Conservation (phyloP, 164 flowering plant genomes). For the Taxillus chinensis region DNA sequence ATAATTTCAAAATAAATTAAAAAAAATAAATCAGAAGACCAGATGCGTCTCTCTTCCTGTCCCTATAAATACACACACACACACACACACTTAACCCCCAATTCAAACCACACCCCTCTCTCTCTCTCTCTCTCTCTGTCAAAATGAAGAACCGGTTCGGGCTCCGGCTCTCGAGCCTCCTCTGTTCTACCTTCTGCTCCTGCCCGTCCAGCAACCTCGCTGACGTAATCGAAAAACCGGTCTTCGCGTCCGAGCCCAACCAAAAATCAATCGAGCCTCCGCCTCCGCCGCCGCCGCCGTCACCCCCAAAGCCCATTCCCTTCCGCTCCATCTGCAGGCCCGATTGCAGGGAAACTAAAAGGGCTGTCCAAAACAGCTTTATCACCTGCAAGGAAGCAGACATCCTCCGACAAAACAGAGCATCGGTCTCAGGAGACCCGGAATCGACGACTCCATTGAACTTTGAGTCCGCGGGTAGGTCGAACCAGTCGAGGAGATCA, state of each 20-base stretch:
- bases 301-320: too few species aligned
- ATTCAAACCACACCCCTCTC: conserved; percentile 3
- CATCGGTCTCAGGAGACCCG: too few species aligned
- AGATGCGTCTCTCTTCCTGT: too few species aligned
- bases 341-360: neutral
- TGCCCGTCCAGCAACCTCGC: conserved; percentile 29
- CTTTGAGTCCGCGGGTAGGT: too few species aligned
- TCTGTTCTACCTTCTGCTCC: conserved; percentile 19
- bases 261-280: too few species aligned
- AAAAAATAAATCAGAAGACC: too few species aligned
- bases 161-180: conserved; percentile 19
- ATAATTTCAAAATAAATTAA: too few species aligned
- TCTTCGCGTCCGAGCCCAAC: neutral
- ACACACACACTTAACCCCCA: neutral
- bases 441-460: too few species aligned
- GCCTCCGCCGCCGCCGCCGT: too few species aligned
- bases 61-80: too few species aligned
- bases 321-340: neutral
- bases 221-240: conserved; percentile 14
- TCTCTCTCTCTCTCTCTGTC: neutral
- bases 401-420: too few species aligned
- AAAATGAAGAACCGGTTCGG: conserved; percentile 31
- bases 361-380: neutral
- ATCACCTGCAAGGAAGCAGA: neutral
- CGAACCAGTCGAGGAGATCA: neutral